Evolutionary conservation across 345 rosid species (phyloP), one percentile per base, ranked within the genome.

Genomic region (Leavenworthia alabamica): DNA sequence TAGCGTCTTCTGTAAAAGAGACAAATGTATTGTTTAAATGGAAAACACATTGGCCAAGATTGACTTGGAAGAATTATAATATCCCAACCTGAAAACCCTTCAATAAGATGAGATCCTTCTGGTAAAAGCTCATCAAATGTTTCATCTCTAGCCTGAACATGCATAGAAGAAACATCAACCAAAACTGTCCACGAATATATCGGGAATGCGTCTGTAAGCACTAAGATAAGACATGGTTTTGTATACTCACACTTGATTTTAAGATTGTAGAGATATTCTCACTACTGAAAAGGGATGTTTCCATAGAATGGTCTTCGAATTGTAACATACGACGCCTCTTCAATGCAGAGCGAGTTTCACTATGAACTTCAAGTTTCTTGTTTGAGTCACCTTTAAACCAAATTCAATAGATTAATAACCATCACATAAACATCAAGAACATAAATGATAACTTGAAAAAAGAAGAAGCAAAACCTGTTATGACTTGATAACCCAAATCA

Each of bases 251-350:
- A 50, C 77, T 82, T 62, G 96, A 81, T 77, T 79, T 83, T 16
- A 85, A 80, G 77, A 93, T 82, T 19, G 81, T 74, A 70, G 92
- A 73, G 16, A 91, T 68, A 59, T 61, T 63, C 60, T 87, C 96
- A 49, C 87, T 79, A 66, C 83, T 62, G 69, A 84, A 76, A 70
- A 76, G 68, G 42, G 80, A 66, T 20, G 81, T 73, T 60, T 83
- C 90, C 20, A 16, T 43, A 28, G 64, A 66, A 45, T 81, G 78
- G 71, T 72, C 62, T 49, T 89, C 95, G 57, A 90, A 94, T 6
- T 83, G 96, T 67, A 94, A 75, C 93, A 86, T 83, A 54, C 96
- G 86, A 9, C 97, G 95, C 79, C 99, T 79, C 77, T 94, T 94
- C 42, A 79, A 37, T 66, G 83, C 89, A 5, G 77, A 79, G 53